Percentiles rank a stretch among this genome's conserved stretches.
Conservation (phyloP, 2,329 filamentous ascomycete species). For the Stagonosporopsis rhizophila region DNA sequence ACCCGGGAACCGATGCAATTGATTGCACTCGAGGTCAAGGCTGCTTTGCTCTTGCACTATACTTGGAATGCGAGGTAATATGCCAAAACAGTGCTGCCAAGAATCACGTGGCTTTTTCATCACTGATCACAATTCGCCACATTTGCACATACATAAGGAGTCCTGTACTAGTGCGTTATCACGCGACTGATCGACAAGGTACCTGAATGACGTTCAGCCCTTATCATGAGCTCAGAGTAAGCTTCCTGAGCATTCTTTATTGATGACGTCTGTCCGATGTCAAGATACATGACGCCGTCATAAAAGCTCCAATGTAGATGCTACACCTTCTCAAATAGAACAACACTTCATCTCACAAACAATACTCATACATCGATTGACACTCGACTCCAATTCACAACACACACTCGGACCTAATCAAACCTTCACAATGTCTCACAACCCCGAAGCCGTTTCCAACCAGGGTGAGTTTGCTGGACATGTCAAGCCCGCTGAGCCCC, state of each 20-base stretch:
- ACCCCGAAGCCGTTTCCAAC: constrained; percentile 61
- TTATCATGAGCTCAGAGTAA: constrained; percentile 10
- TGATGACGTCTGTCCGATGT: constrained; percentile 15
- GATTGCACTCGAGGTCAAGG: background rate
- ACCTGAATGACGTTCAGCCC: constrained; percentile 4
- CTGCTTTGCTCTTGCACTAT: background rate
- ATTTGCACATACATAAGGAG: background rate
- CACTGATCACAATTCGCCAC: background rate
- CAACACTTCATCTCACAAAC: background rate
- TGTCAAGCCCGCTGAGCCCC: constrained; percentile 60
- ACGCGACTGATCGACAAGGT: constrained; percentile 1
- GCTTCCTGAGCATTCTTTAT: background rate
- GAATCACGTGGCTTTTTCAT: background rate
- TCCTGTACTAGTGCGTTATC: background rate
- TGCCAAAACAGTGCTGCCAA: background rate
- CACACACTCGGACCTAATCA: background rate
- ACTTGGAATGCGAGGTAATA: background rate
- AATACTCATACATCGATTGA: background rate
- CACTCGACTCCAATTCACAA: no score
- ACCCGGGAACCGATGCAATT: background rate
- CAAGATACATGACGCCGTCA: constrained; percentile 15
- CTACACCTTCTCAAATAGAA: background rate
- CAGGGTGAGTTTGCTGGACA: constrained; percentile 63
- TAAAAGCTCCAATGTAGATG: constrained; percentile 2
- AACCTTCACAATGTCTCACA: constrained; percentile 51